Evolutionary conservation across 2,329 filamentous ascomycete species (phyloP).

Genomic region (Verticillium alfalfae): DNA sequence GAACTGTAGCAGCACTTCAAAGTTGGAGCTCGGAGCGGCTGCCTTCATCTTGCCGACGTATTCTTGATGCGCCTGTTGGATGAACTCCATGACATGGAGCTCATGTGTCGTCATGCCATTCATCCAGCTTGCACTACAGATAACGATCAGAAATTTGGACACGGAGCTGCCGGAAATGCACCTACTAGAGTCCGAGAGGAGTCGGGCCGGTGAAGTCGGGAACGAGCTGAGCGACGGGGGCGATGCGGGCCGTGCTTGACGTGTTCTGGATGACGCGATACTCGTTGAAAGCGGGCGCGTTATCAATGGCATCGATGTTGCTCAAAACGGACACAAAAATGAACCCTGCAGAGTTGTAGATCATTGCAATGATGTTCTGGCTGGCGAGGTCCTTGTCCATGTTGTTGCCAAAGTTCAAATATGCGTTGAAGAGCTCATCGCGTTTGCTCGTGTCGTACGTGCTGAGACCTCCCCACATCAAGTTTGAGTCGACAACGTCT

Average conservation of each 20-base stretch:
- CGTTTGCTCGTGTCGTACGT: slow-evolving; percentile 15
- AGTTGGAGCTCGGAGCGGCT: slow-evolving; percentile 15
- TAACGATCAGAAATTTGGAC: neutral
- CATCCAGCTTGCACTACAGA: slow-evolving; percentile 22
- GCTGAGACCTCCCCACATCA: slow-evolving; percentile 22
- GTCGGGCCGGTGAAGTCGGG: slow-evolving; percentile 24
- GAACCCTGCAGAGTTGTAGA: slow-evolving; percentile 11
- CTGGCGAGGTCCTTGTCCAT: slow-evolving; percentile 18
- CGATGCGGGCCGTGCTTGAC: slow-evolving; percentile 15
- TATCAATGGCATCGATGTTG: slow-evolving; percentile 17
- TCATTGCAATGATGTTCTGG: slow-evolving; percentile 20
- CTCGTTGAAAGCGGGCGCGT: slow-evolving; percentile 16
- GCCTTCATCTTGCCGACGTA: slow-evolving; percentile 19
- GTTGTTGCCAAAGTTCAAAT: slow-evolving; percentile 19
- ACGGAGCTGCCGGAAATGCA: too few relatives aligned
- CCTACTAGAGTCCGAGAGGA: slow-evolving; percentile 19
- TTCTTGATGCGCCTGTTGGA: slow-evolving; percentile 20
- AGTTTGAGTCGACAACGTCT: slow-evolving; percentile 14
- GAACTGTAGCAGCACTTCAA: slow-evolving; percentile 21
- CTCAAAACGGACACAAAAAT: slow-evolving; percentile 15
- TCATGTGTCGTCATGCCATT: slow-evolving; percentile 20
- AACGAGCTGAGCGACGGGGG: slow-evolving; percentile 18
- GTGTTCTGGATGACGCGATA: slow-evolving; percentile 13
- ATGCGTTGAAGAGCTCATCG: slow-evolving; percentile 18
- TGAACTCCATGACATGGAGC: slow-evolving; percentile 21